Percentiles rank a stretch among this genome's conserved stretches.
These are phyloP conservation scores for Tetracladium marchalianum DNA, from an alignment of 495 filamentous ascomycete species.

Conservation along the genomic window DNA sequence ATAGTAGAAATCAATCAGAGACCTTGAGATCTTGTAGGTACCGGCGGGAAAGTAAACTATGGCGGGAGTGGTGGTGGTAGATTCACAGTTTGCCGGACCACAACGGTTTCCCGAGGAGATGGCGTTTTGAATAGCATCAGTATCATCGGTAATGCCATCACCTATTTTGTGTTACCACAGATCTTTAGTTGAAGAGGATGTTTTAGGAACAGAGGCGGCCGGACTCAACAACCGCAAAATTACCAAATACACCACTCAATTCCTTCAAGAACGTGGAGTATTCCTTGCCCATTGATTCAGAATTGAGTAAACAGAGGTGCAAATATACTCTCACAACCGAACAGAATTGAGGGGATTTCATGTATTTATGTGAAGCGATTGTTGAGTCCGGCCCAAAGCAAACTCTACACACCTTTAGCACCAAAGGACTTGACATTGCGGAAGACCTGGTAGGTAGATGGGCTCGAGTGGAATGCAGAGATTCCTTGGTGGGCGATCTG, in stretches of 20 bases:
- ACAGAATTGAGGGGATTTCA: no score
- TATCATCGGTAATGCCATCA: constrained; percentile 64
- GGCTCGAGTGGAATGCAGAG: constrained; percentile 19
- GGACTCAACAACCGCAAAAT: constrained; percentile 15
- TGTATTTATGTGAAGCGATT: no score
- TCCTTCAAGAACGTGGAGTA: neutral
- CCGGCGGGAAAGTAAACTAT: constrained; percentile 53
- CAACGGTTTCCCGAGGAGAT: constrained; percentile 45
- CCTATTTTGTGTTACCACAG: constrained; percentile 37
- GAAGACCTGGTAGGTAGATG: constrained; percentile 15
- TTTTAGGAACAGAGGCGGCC: no score
- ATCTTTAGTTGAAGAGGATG: constrained; percentile 51
- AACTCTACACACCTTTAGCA: constrained; percentile 10
- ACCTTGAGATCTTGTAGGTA: constrained; percentile 47
- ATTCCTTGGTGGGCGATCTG: constrained; percentile 21
- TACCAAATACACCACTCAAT: constrained; percentile 37
- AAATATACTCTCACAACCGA: no score
- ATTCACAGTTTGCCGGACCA: constrained; percentile 25
- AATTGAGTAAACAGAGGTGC: no score
- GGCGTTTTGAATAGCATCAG: constrained; percentile 55
- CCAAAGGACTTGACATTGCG: constrained; percentile 20
- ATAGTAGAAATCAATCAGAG: constrained; percentile 52
- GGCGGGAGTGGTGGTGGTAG: constrained; percentile 35
- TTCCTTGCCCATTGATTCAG: no score
- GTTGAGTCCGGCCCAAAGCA: neutral